Evolutionary conservation across 1,284 basidiomycete genomes (phyloP), one percentile per base, ranked within the genome.

Genomic region (Sporisorium scitamineum): DNA sequence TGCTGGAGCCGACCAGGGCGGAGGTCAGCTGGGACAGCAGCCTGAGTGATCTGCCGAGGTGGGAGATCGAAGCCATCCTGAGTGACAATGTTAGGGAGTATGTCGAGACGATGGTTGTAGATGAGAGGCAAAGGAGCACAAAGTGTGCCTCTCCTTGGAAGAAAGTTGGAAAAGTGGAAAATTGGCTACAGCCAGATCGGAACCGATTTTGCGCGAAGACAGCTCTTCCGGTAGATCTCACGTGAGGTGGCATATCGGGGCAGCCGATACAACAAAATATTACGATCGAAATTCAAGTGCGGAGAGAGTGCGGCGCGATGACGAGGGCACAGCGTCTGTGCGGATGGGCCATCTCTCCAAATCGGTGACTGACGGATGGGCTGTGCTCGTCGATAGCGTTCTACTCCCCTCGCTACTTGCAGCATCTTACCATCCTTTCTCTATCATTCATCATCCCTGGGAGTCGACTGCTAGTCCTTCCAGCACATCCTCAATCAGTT

Each of bases 381-480:
- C 59, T 61, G 58, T 67, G 65, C 54, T 39, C 54, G 54, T 44
- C 55, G 32, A 26, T 32, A 48, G 44, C 54, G 26, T 29, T 20
- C n/a, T 0, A 18, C 18, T 16, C 0, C 2, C 41, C 26, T 8
- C 26, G 6, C 26, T 20, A 7, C 27, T 37, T 13, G 20, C 51
- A 54, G 41, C 27, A 50, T 27, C 41, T n/a, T 14, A 13, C 56
- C 5, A 9, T 42, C 32, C 1, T 13, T 16, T 39, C 27, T 42
- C 34, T 41, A 42, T 31, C 27, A 29, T 16, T 44, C 20, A 39
- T 24, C 8, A 59, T 13, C 26, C 7, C 54, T 57, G 69, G 63
- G 70, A 78, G 78, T 76, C 41, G 79, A 81, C 78, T 79, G 80
- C 76, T 79, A 72, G 80, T 81, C 75, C 80, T 79, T 62, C 53